These are phyloP conservation scores for Colletotrichum eremochloae DNA, from an alignment of 2,329 filamentous ascomycete species.

Conservation along the genomic window DNA sequence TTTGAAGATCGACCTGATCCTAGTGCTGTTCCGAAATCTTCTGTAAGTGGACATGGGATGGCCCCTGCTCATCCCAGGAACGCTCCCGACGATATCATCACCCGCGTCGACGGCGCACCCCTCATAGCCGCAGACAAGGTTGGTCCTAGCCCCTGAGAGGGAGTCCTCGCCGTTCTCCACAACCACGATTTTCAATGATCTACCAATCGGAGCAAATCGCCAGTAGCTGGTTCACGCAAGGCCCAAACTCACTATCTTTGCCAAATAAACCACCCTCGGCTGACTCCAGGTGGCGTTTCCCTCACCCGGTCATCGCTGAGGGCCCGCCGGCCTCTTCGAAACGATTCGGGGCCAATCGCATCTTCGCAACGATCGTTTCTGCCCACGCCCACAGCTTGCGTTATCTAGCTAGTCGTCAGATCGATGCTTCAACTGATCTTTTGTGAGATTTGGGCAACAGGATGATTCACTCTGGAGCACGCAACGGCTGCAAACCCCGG, in stretches of 20 bases:
- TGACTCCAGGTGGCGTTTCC: constrained; percentile 24
- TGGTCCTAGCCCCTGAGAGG: constrained; percentile 28
- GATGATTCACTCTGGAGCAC: constrained; percentile 24
- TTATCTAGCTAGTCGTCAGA: constrained; percentile 34
- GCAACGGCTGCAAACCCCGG: constrained; percentile 22
- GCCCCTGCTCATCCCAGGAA: constrained; percentile 36
- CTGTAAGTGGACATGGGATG: constrained; percentile 9
- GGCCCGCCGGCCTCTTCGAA: constrained; percentile 36
- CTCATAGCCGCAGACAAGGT: constrained; percentile 22
- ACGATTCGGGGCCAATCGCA: constrained; percentile 37
- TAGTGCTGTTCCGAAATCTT: constrained; percentile 35
- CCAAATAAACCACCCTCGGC: constrained; percentile 28
- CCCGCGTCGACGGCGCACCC: constrained; percentile 35
- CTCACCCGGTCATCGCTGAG: constrained; percentile 18
- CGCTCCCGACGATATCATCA: constrained; percentile 32
- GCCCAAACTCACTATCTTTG: constrained; percentile 23
- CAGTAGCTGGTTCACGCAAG: constrained; percentile 31
- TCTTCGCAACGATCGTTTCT: constrained; percentile 22
- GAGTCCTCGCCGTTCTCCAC: constrained; percentile 26
- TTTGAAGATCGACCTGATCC: constrained; percentile 41
- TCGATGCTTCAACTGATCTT: constrained; percentile 41
- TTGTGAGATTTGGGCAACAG: constrained; percentile 27
- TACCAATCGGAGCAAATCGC: constrained; percentile 38
- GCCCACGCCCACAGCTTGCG: constrained; percentile 13
- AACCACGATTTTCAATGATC: constrained; percentile 29